Percentiles rank a stretch among this genome's conserved stretches.
These are phyloP conservation scores for Rubia peregrina DNA, from an alignment of 305 asterid species.

Conservation along the genomic window DNA sequence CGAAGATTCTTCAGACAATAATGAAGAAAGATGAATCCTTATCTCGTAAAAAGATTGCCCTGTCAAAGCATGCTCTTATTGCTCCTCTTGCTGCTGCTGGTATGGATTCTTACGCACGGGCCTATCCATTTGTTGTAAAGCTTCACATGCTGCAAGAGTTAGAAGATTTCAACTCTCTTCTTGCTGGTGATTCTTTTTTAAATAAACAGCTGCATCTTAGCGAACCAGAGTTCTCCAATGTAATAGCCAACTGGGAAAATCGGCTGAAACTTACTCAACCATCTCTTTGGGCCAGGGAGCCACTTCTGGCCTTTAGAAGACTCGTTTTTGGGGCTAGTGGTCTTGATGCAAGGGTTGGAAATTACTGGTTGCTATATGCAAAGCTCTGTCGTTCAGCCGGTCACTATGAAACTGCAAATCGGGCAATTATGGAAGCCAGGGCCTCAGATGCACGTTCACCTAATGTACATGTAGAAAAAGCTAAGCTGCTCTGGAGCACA, in stretches of 20 bases:
- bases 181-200: constrained; percentile 78
- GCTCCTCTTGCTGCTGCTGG: constrained; percentile 99
- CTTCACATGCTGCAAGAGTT: constrained; percentile 94
- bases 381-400: constrained; percentile 97
- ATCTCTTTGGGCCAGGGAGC: constrained; percentile 98
- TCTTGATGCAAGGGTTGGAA: constrained; percentile 67
- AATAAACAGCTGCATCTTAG: constrained; percentile 41
- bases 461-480: constrained; percentile 91
- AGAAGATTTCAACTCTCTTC: constrained; percentile 79
- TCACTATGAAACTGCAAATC: constrained; percentile 93
- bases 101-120: constrained; percentile 98
- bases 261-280: constrained; percentile 90
- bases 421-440: constrained; percentile 91
- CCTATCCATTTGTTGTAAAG: constrained; percentile 93
- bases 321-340: constrained; percentile 87
- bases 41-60: constrained; percentile 69
- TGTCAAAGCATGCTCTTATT: constrained; percentile 86
- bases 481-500: constrained; percentile 97
- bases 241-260: constrained; percentile 78
- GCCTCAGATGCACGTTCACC: constrained; percentile 57
- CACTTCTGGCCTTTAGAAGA: constrained; percentile 87
- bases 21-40: constrained; percentile 73
- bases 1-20: constrained; percentile 88
- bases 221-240: constrained; percentile 58
- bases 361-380: constrained; percentile 94